Evolutionary conservation across 202 grass and related monocot species (phyloP).

Genomic region (Panicum virgatum): DNA sequence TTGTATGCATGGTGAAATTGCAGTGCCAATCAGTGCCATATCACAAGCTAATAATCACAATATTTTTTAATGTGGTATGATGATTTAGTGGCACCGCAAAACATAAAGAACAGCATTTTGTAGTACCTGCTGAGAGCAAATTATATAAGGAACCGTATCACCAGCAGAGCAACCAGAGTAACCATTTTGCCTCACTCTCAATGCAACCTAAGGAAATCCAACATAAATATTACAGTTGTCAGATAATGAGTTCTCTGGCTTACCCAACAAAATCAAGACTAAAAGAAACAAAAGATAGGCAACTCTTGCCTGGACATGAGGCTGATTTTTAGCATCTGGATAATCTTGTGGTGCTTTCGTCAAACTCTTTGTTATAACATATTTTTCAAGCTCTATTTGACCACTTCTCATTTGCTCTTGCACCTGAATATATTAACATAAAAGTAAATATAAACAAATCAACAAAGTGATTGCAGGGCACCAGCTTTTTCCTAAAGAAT

Average conservation of each 20-base stretch:
- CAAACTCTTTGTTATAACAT: slow-evolving; percentile 93
- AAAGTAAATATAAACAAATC: not conserved
- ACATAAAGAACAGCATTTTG: slow-evolving; percentile 14
- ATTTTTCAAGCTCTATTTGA: slow-evolving; percentile 92
- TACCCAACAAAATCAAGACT: slow-evolving; percentile 16
- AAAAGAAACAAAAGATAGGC: slow-evolving; percentile 7
- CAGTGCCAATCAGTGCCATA: slow-evolving; percentile 9
- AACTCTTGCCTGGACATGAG: slow-evolving; percentile 91
- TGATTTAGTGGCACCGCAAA: slow-evolving; percentile 20
- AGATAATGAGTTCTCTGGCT: not conserved
- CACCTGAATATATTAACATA: slow-evolving; percentile 54
- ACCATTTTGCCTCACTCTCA: slow-evolving; percentile 91
- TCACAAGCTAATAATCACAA: slow-evolving; percentile 6
- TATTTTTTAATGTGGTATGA: not conserved
- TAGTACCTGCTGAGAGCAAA: slow-evolving; percentile 82
- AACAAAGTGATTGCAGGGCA: not conserved
- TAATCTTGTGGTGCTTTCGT: slow-evolving; percentile 96
- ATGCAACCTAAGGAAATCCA: slow-evolving; percentile 69
- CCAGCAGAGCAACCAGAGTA: slow-evolving; percentile 84
- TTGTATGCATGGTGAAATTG: slow-evolving; percentile 13
- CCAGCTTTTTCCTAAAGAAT: slow-evolving; percentile 4
- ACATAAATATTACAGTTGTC: not conserved
- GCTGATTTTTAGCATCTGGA: slow-evolving; percentile 98
- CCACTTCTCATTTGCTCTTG: slow-evolving; percentile 93
- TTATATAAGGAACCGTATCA: slow-evolving; percentile 93